phyloP scores from a whole-genome alignment of 805 yeast species.

The Wickerhamiella sorbophila region DNA sequence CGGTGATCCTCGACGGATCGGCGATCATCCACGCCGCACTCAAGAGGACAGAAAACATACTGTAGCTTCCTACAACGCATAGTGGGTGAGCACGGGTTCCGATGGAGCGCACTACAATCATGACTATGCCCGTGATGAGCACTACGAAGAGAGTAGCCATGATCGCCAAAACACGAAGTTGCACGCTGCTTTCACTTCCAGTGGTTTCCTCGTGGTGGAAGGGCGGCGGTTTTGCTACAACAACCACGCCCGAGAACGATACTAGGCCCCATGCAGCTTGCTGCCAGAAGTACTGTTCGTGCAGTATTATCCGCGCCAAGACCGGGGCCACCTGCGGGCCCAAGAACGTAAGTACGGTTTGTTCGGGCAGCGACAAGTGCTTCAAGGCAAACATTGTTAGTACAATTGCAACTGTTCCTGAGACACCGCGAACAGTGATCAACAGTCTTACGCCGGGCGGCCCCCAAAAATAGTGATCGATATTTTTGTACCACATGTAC shows the following conservation, averaged over 20 bases:
- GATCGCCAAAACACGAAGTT: conserved; percentile 39
- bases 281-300: conserved; percentile 47
- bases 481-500: conserved; percentile 39
- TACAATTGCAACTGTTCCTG: conserved; percentile 72
- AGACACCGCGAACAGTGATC: conserved; percentile 46
- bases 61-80: conserved; percentile 62
- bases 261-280: conserved; percentile 58
- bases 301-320: conserved; percentile 50
- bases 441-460: conserved; percentile 41
- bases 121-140: conserved; percentile 4
- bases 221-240: conserved; percentile 71
- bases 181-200: conserved; percentile 14
- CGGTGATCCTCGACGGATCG: not conserved
- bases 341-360: conserved; percentile 68
- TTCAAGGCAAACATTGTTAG: conserved; percentile 61
- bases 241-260: conserved; percentile 60
- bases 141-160: conserved; percentile 43
- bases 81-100: conserved; percentile 72
- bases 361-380: conserved; percentile 65
- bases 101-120: conserved; percentile 44
- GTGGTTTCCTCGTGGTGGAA: conserved; percentile 35
- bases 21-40: conserved; percentile 32
- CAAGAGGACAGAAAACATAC: conserved; percentile 43
- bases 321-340: conserved; percentile 66
- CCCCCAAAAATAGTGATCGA: conserved; percentile 56